Evolutionary conservation across 2,329 filamentous ascomycete genomes (phyloP).

Genomic region (Massarina eburnea): DNA sequence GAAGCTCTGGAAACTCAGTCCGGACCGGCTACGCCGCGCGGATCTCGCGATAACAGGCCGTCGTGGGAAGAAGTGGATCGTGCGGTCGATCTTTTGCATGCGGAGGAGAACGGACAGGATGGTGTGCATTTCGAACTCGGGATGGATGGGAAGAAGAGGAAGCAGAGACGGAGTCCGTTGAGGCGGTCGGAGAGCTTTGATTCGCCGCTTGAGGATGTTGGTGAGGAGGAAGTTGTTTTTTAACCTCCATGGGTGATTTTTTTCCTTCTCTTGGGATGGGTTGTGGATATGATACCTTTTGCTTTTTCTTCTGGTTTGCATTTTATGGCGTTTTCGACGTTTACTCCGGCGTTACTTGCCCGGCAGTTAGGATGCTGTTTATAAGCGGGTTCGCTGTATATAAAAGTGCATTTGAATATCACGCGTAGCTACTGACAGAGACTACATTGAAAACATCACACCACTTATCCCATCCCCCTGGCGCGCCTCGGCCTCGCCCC

Average conservation of each 20-base stretch:
- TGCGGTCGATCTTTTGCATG: slow-evolving; percentile 35
- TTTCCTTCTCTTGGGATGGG: too few species aligned
- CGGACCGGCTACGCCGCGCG: slow-evolving; percentile 47
- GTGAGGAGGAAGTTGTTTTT: slow-evolving; percentile 12
- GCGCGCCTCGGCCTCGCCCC: too few species aligned
- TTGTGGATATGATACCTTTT: slow-evolving; percentile 10
- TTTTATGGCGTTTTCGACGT: too few species aligned
- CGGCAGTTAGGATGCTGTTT: too few species aligned
- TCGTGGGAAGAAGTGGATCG: slow-evolving; percentile 43
- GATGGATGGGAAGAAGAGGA: slow-evolving; percentile 12
- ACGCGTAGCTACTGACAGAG: too few species aligned
- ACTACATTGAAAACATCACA: too few species aligned
- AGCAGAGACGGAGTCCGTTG: slow-evolving; percentile 32
- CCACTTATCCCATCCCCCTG: not conserved
- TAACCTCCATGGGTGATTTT: slow-evolving; percentile 11
- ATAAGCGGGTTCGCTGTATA: too few species aligned
- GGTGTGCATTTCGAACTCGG: slow-evolving; percentile 8
- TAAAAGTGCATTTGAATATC: too few species aligned
- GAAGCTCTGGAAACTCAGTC: slow-evolving; percentile 45
- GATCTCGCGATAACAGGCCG: slow-evolving; percentile 41
- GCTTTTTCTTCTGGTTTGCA: too few species aligned
- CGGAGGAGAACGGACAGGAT: slow-evolving; percentile 24
- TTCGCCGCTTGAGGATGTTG: slow-evolving; percentile 13
- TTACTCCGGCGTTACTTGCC: too few species aligned
- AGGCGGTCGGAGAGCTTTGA: slow-evolving; percentile 33